phyloP scores from a whole-genome alignment of 805 yeast genomes.

The Spathaspora passalidarum region DNA sequence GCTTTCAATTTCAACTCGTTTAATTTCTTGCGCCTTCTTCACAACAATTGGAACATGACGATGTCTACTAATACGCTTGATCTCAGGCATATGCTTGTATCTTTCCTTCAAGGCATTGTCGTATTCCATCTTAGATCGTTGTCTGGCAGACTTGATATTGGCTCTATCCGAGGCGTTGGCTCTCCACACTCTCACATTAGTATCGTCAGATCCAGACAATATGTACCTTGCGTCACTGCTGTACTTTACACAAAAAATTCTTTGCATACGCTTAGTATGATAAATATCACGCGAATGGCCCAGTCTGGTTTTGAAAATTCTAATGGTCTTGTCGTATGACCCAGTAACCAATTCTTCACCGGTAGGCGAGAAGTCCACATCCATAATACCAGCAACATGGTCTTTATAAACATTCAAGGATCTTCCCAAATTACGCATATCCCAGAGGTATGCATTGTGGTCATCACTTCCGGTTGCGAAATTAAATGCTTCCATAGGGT shows the following conservation, averaged over 20 bases:
- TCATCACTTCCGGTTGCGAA: constrained; percentile 93
- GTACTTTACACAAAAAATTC: constrained; percentile 77
- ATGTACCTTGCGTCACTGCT: constrained; percentile 89
- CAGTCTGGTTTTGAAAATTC: constrained; percentile 69
- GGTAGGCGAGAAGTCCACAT: constrained; percentile 92
- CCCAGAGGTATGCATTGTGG: constrained; percentile 92
- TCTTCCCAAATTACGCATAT: constrained; percentile 86
- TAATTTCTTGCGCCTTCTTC: constrained; percentile 87
- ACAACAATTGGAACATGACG: constrained; percentile 86
- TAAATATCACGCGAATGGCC: constrained; percentile 95
- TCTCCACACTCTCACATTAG: constrained; percentile 93
- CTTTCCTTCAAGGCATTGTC: constrained; percentile 89
- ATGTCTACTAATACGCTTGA: constrained; percentile 83
- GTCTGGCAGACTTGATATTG: constrained; percentile 73
- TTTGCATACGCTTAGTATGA: constrained; percentile 97
- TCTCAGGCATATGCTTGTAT: constrained; percentile 95
- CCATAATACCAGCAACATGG: constrained; percentile 94
- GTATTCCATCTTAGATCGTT: constrained; percentile 82
- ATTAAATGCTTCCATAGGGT: constrained; percentile 95
- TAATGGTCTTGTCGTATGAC: constrained; percentile 88
- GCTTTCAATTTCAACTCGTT: constrained; percentile 67
- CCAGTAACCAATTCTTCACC: constrained; percentile 96
- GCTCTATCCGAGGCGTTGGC: constrained; percentile 81
- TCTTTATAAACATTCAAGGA: constrained; percentile 87
- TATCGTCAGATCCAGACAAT: constrained; percentile 91